phyloP scores from a whole-genome alignment of 2,329 filamentous ascomycete species.

The Beauveria bassiana region DNA sequence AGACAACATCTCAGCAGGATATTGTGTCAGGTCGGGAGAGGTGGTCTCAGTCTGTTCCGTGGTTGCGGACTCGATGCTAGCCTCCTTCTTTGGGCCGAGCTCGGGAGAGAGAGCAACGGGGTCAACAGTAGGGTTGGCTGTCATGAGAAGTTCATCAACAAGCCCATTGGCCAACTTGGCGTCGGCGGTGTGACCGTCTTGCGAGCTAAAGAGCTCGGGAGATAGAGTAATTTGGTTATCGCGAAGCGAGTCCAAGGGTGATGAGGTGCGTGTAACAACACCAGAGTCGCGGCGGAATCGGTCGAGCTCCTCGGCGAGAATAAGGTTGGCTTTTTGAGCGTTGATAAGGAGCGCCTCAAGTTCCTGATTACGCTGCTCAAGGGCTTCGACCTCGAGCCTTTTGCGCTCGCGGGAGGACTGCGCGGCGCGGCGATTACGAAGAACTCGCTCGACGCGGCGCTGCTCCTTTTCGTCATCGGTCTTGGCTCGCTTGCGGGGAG shows the following conservation, averaged over 20 bases:
- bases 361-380: slow-evolving; percentile 67
- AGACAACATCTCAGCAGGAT: slow-evolving; percentile 99
- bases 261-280: slow-evolving; percentile 32
- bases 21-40: slow-evolving; percentile 95
- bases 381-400: slow-evolving; percentile 75
- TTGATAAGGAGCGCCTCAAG: slow-evolving; percentile 56
- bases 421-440: slow-evolving; percentile 89
- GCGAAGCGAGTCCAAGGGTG: slow-evolving; percentile 34
- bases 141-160: slow-evolving; percentile 37
- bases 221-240: slow-evolving; percentile 49
- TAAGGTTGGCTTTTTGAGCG: slow-evolving; percentile 46
- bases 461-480: slow-evolving; percentile 99
- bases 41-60: slow-evolving; percentile 24
- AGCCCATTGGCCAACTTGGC: slow-evolving; percentile 25
- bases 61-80: slow-evolving; percentile 2
- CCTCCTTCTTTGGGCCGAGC: slow-evolving; percentile 45
- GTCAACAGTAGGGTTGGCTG: slow-evolving; percentile 46
- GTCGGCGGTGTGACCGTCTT: slow-evolving; percentile 28
- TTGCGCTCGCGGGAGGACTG: slow-evolving; percentile 96
- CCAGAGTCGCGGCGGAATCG: slow-evolving; percentile 38
- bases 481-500: slow-evolving; percentile 94
- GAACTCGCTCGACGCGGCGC: slow-evolving; percentile 90
- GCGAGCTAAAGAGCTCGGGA: slow-evolving; percentile 48
- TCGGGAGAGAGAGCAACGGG: slow-evolving; percentile 54
- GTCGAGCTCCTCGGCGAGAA: slow-evolving; percentile 42